Percentiles rank a stretch among this genome's conserved stretches.
phyloP scores from a whole-genome alignment of 1,284 basidiomycete genomes.

The Pseudozyma hubeiensis region DNA sequence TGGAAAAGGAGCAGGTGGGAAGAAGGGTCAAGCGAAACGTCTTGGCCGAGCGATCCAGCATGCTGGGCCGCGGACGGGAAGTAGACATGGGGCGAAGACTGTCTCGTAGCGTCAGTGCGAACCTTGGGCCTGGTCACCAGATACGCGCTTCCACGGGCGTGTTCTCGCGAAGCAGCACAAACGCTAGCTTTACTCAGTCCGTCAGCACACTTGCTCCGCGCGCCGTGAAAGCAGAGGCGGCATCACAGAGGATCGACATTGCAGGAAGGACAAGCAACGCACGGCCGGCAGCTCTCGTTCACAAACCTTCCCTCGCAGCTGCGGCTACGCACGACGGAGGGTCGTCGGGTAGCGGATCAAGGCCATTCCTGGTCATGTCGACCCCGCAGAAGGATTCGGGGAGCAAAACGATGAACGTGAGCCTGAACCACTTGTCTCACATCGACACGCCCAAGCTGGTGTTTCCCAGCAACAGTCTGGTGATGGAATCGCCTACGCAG shows the following conservation, averaged over 20 bases:
- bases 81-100: slow-evolving; percentile 43
- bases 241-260: slow-evolving; percentile 9
- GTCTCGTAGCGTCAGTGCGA: slow-evolving; percentile 45
- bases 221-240: neutral
- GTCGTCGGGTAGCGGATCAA: slow-evolving; percentile 2
- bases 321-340: neutral
- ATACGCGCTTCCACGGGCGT: slow-evolving; percentile 22
- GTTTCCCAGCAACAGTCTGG: slow-evolving; percentile 23
- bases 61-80: slow-evolving; percentile 38
- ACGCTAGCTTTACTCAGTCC: slow-evolving; percentile 6
- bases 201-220: neutral
- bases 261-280: neutral
- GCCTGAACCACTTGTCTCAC: slow-evolving; percentile 7
- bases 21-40: slow-evolving; percentile 26
- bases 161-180: slow-evolving; percentile 30
- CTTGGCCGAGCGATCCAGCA: slow-evolving; percentile 21
- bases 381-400: slow-evolving; percentile 33
- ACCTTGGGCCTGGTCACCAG: slow-evolving; percentile 13
- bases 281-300: slow-evolving; percentile 9
- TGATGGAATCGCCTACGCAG: slow-evolving; percentile 36
- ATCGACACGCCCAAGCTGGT: slow-evolving; percentile 27
- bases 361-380: slow-evolving; percentile 37
- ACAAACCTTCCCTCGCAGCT: slow-evolving; percentile 16
- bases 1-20: slow-evolving; percentile 42
- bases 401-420: slow-evolving; percentile 9